Conservation (phyloP, 2,329 filamentous ascomycete species). For the Albophoma yamanashiensis region DNA sequence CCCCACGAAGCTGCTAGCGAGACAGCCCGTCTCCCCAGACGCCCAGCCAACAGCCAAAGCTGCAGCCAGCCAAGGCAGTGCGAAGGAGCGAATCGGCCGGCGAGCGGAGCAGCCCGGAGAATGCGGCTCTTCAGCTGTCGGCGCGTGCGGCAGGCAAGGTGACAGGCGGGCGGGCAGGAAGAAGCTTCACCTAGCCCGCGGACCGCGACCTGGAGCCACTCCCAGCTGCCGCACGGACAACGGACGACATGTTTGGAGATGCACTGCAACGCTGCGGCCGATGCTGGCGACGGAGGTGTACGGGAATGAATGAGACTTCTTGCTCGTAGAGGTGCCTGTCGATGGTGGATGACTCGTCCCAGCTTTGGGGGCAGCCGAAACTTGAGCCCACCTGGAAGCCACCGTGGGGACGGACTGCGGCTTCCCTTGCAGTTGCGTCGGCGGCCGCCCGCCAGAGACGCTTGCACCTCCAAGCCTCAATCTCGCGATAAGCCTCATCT, state of each 20-base stretch:
- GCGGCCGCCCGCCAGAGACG: not conserved
- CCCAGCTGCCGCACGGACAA: not conserved
- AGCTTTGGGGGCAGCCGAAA: not conserved
- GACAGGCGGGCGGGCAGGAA: not conserved
- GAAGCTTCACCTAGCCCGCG: not conserved
- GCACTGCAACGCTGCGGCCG: not conserved
- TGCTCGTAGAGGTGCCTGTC: not conserved
- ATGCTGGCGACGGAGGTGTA: not conserved
- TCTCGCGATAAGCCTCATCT: not conserved
- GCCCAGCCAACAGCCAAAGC: not conserved
- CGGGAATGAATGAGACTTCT: not conserved
- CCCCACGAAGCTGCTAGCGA: not conserved
- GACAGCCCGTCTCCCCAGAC: not conserved
- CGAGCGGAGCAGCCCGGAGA: not conserved
- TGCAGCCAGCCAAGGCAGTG: not conserved
- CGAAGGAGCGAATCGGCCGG: not conserved
- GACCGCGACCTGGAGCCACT: not conserved
- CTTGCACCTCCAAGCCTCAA: not conserved
- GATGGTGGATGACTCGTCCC: not conserved
- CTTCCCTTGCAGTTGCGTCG: not conserved
- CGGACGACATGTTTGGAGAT: not conserved
- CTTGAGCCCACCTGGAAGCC: not conserved
- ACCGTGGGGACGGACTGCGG: not conserved
- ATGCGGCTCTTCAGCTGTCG: not conserved
- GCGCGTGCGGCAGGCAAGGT: not conserved